Evolutionary conservation across 805 yeast species (phyloP), one percentile per base, ranked within the genome.

Genomic region (Saccharomycodes ludwigii): DNA sequence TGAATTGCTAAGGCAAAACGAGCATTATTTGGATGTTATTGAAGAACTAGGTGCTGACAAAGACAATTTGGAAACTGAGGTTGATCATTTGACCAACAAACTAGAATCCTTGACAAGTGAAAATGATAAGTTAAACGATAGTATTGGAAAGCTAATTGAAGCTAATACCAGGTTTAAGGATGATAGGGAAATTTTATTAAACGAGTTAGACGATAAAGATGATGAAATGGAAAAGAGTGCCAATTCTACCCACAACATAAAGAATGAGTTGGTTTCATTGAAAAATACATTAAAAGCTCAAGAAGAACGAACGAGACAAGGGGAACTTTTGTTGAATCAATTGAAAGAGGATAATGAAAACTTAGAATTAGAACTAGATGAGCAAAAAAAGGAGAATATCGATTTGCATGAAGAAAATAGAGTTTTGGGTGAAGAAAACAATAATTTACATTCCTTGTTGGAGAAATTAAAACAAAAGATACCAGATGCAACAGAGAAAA

Each of bases 361-460:
- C 1, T 41, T 61, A 35, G 59, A 56, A 33, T 27, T 38, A 2
- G 56, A 54, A 18, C 38, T 59, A n/a, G 63, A 59, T 26, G 49
- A 49, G 10, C 58, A 66, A 33, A 67, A 73, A 37, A 67, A 68
- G 27, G 72, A 72, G 28, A 65, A 68, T 24, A 57, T 76, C 35
- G 71, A 73, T 30, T 52, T 74, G 4, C 55, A 61, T 16, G 83
- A 80, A 50, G 91, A 80, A 46, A 78, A 76, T 44, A 74, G 73
- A 43, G 67, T 78, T 2, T 47, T 79, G 26, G 69, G 67, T 18
- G 74, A 64, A 38, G 65, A 63, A 37, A 73, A 76, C 42, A 54
- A 54, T 21, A 71, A 73, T 30, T 52, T 79, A 39, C 63, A 57
- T 32, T 34, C 37, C 11, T 68, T 70, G 40, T 56, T 71, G 8